Evolutionary conservation across 768 basidiomycete genomes (phyloP).

Genomic region (Trametes punicea): DNA sequence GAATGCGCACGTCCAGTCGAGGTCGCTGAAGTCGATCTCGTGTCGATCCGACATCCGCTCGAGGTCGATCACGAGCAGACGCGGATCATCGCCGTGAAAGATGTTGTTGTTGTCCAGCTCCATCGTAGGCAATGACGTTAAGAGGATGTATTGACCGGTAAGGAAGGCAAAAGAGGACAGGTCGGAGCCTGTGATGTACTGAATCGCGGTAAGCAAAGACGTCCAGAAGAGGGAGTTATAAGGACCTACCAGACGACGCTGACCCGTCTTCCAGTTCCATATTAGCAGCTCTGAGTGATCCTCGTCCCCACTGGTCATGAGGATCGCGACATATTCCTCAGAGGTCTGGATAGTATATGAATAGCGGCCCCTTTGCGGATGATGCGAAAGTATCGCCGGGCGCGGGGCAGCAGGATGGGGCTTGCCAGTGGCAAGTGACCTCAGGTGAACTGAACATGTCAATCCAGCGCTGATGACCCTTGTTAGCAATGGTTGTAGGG

Average conservation of each 20-base stretch:
- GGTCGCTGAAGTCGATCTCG: conserved; percentile 27
- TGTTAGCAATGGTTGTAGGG: neutral
- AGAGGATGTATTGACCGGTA: conserved; percentile 23
- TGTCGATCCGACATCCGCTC: conserved; percentile 29
- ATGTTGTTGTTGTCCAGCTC: conserved; percentile 23
- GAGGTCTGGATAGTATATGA: conserved; percentile 55
- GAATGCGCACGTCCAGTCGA: conserved; percentile 38
- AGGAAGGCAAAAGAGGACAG: conserved; percentile 29
- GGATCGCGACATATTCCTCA: conserved; percentile 48
- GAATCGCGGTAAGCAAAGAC: neutral
- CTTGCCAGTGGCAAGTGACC: conserved; percentile 42
- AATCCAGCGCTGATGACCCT: neutral
- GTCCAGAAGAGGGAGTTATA: neutral
- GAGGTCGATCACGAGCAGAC: conserved; percentile 42
- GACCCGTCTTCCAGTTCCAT: conserved; percentile 68
- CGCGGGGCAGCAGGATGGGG: conserved; percentile 43
- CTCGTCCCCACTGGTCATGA: conserved; percentile 36
- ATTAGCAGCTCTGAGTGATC: conserved; percentile 46
- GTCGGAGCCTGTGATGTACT: conserved; percentile 16
- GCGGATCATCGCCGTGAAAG: conserved; percentile 21
- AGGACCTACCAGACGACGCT: conserved; percentile 44
- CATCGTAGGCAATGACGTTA: conserved; percentile 21
- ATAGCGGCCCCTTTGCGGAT: neutral
- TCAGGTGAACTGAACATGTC: conserved; percentile 35
- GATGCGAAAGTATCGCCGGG: conserved; percentile 30